phyloP scores from a whole-genome alignment of 202 grass and related monocot genomes.

The Schoenoplectus tabernaemontani region DNA sequence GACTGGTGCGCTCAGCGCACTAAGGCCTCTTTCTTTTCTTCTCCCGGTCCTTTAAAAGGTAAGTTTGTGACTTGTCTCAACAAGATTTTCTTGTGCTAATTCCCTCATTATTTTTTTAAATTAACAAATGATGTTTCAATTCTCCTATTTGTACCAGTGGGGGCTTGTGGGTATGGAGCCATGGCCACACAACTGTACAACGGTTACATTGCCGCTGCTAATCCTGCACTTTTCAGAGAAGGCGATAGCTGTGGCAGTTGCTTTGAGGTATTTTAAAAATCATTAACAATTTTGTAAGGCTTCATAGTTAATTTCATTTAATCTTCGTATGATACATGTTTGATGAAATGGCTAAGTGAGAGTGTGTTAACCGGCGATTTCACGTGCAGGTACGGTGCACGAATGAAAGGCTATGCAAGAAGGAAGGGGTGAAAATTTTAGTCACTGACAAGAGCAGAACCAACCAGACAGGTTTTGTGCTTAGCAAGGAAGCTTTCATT shows the following conservation, averaged over 20 bases:
- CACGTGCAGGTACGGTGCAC: conserved; percentile 46
- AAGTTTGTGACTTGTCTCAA: background rate
- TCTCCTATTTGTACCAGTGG: background rate
- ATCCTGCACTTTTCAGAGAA: conserved; percentile 15
- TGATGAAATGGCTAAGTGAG: conserved; percentile 12
- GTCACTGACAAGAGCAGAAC: conserved; percentile 9
- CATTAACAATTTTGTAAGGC: background rate
- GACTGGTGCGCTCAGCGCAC: conserved; percentile 46
- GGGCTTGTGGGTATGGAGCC: conserved; percentile 28
- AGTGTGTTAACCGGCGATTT: background rate
- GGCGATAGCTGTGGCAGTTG: conserved; percentile 38
- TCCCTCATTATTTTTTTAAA: background rate
- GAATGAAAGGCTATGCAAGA: conserved; percentile 24
- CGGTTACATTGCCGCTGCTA: conserved; percentile 28
- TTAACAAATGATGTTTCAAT: background rate
- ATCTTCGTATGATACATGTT: background rate
- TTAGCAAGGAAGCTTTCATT: conserved; percentile 40
- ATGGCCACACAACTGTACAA: conserved; percentile 4
- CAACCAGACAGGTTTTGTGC: conserved; percentile 39
- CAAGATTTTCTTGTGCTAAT: background rate
- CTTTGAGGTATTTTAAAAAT: conserved; percentile 31
- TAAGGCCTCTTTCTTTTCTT: conserved; percentile 34
- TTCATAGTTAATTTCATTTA: background rate
- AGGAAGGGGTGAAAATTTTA: conserved; percentile 44
- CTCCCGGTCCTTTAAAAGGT: background rate